Evolutionary conservation across 176 grass and related monocot species (phyloP), one percentile per base, ranked within the genome.

Genomic region (Oryza brachyantha): DNA sequence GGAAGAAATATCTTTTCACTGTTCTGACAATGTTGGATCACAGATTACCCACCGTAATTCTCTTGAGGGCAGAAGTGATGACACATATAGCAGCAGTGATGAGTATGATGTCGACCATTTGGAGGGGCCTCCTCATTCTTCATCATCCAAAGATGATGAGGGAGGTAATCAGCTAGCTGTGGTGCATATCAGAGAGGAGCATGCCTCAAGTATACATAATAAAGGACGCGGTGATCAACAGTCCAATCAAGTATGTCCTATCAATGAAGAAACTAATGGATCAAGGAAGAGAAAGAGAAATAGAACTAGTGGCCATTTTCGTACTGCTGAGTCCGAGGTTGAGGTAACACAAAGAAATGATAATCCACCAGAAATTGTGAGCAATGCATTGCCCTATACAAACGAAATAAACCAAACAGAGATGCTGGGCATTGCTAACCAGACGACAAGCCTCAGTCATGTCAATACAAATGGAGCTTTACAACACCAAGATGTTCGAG

Each of bases 91-190:
- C 68, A 86, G 87, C 80, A 75, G 81, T 73, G 74, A 87, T 26
- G 92, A 94, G 84, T 94, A 92, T 54, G 88, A 94, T 85, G 90
- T 94, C 13, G 71, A 89, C 27, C 61, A 8, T 19, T 75, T 43
- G 28, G 95, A 91, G 39, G 79, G 84, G 52, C 84, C 87, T 64
- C 75, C 50, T 83, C 50, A 39, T 22, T 85, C 87, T 71, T 45
- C 63, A 72, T 86, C 84, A 81, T 89, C 82, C 25, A 92, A 84
- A 87, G 91, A 92, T 35, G 59, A 88, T 4, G 80, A 67, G 10
- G 83, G 32, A 61, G 62, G 70, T 72, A 14, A 48, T 41, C 79
- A 76, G 24, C 39, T 50, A 67, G 66, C 66, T 79, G 46, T 87
- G 68, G 43, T 85, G 68, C 78, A 70, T 50, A 80, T 74, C 63